These are phyloP conservation scores for Pythium periplocum DNA, from an alignment of 352 stramenopile genomes.

Conservation along the genomic window DNA sequence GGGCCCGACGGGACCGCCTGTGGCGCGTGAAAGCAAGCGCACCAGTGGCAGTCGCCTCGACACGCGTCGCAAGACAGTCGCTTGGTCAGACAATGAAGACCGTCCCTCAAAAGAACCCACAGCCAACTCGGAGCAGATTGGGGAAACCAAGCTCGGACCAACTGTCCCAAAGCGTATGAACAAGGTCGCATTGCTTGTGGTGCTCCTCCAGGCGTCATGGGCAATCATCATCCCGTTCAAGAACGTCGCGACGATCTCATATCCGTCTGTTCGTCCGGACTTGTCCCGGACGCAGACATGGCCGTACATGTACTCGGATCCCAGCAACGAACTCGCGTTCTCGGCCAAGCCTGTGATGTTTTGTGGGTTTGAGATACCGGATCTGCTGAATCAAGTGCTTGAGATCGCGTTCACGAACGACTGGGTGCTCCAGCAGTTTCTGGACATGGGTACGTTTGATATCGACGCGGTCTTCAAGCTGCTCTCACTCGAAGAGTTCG, in stretches of 20 bases:
- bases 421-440: slow-evolving; percentile 21
- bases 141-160: background rate
- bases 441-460: slow-evolving; percentile 24
- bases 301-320: slow-evolving; percentile 7
- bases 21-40: background rate
- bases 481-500: slow-evolving; percentile 27
- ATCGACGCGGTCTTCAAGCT: slow-evolving; percentile 31
- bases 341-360: slow-evolving; percentile 7
- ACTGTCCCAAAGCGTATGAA: slow-evolving; percentile 10
- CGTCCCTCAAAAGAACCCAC: background rate
- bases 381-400: slow-evolving; percentile 25
- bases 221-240: slow-evolving; percentile 31
- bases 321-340: slow-evolving; percentile 1
- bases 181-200: slow-evolving; percentile 17
- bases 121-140: background rate
- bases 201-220: slow-evolving; percentile 32
- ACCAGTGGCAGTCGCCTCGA: slow-evolving; percentile 1
- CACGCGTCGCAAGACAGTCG: slow-evolving; percentile 12
- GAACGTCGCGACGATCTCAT: slow-evolving; percentile 32
- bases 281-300: slow-evolving; percentile 6
- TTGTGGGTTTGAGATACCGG: slow-evolving; percentile 19
- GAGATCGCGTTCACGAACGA: slow-evolving; percentile 20
- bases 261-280: slow-evolving; percentile 27
- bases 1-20: slow-evolving; percentile 8
- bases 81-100: slow-evolving; percentile 17